These are phyloP conservation scores for Knoxia roxburghii DNA, from an alignment of 257 asterid species.

Conservation along the genomic window DNA sequence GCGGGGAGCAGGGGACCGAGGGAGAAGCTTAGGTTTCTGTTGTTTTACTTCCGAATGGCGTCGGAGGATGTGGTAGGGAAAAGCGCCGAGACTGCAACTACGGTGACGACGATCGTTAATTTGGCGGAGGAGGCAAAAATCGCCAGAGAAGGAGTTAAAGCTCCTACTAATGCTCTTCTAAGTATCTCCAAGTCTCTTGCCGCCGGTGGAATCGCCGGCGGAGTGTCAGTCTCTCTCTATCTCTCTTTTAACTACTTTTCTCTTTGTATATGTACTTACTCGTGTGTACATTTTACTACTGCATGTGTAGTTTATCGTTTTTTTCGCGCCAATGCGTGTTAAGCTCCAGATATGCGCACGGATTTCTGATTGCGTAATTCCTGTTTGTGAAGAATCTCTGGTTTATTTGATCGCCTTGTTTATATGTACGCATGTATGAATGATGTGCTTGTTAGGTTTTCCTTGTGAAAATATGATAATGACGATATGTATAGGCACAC, in stretches of 20 bases:
- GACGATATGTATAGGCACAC: too few species aligned
- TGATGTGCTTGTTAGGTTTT: slow-evolving; percentile 4
- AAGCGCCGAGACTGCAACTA: slow-evolving; percentile 51
- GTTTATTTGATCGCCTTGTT: not conserved
- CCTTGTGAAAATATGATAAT: not conserved
- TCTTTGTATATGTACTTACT: not conserved
- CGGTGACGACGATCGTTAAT: slow-evolving; percentile 79
- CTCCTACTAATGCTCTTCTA: slow-evolving; percentile 50
- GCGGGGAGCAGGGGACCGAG: slow-evolving; percentile 10
- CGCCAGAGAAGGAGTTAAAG: slow-evolving; percentile 69
- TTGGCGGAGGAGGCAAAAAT: slow-evolving; percentile 84
- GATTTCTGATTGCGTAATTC: not conserved
- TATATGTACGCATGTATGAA: not conserved
- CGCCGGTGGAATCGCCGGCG: slow-evolving; percentile 96
- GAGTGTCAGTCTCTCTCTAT: slow-evolving; percentile 55
- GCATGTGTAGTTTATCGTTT: not conserved
- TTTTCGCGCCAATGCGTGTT: not conserved
- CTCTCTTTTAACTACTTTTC: not conserved
- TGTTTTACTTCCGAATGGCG: slow-evolving; percentile 36
- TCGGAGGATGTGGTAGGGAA: slow-evolving; percentile 75
- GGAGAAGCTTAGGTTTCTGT: not conserved
- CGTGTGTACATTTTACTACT: not conserved
- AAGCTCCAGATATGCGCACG: not conserved
- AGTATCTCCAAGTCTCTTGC: slow-evolving; percentile 76
- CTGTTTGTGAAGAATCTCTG: not conserved